Evolutionary conservation across 2,329 filamentous ascomycete species (phyloP).

Genomic region (Fusarium mexicanum): DNA sequence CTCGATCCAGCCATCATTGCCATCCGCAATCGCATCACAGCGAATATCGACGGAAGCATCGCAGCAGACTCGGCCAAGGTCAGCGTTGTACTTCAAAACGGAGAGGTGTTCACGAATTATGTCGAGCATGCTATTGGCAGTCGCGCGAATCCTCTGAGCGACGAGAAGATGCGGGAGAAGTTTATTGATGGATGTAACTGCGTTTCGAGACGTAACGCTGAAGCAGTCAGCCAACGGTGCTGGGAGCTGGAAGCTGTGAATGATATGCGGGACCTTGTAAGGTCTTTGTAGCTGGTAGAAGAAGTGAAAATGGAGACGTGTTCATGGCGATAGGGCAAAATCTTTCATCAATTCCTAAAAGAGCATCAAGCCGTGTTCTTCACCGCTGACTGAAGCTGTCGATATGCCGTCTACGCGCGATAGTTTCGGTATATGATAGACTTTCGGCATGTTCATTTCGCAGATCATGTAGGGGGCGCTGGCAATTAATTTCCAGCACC

Average conservation of each 20-base stretch:
- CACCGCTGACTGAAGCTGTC: not conserved
- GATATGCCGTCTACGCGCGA: not conserved
- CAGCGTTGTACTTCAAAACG: accelerated
- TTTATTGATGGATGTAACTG: not conserved
- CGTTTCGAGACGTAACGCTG: not conserved
- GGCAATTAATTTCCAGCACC: accelerated
- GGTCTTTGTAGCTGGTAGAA: not conserved
- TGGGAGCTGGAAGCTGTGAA: not conserved
- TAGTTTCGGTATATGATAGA: not conserved
- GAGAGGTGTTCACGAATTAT: not conserved
- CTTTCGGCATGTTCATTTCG: not conserved
- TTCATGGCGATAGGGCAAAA: not conserved
- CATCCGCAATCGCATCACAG: not conserved
- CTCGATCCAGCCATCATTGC: not conserved
- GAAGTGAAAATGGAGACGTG: not conserved
- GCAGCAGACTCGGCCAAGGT: not conserved
- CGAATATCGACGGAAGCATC: not conserved
- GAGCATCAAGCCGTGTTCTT: accelerated
- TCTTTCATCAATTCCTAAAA: no score
- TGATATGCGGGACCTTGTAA: not conserved
- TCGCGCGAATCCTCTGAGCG: not conserved
- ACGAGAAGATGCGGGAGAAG: not conserved
- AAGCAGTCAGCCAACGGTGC: not conserved
- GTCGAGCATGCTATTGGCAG: not conserved
- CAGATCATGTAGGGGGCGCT: not conserved